Base-by-base conservation (phyloP, 163 green algal species). In the Smithsoniella earleae region DNA sequence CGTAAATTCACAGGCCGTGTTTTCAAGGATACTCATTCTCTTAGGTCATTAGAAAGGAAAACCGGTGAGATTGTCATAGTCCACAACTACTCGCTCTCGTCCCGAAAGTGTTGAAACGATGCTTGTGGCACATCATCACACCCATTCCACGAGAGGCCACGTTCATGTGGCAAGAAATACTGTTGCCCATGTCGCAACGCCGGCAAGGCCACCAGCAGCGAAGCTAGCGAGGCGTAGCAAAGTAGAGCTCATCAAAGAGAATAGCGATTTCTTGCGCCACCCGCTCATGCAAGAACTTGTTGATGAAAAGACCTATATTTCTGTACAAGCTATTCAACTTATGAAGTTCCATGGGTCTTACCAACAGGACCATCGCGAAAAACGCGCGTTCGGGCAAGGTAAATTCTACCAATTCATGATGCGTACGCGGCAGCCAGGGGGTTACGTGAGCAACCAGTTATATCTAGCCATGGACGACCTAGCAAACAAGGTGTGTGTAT, bases 391-490 rank as follows among this genome's bases (percentile, higher is more conserved):
- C 62, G 93, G 92, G 0, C 33, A 86, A 36, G 94, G 91, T 74
- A 98, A 97, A 84, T 86, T 86, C 3, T 98, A 98, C 77, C 91
- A 96, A 84, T 99, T 99, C 82, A 99, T 99, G 95, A 98, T 99
- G 91, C 88, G 95, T 38, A 99, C 95, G 3, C 82, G 86, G 20
- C 93, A 98, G 84, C 92, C 94, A 2, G 82, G 77, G 10, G 92
- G 92, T 40, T 43, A 82, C 3, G 91, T 97, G 13, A 86, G 82
- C 62, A 98, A 98, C 82, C 84, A 92, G 78, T 85, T 99, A 37
- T 99, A 99, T 82, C 83, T 96, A 22, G 88, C 87, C 2, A 99
- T 99, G 95, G 95, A 99, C 75, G 91, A 98, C 38, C 85, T 99
- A 27, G 92, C 95, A 36, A 86, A 98, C 77, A 80, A 95, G 86